These are phyloP conservation scores for Selaginella moellendorffii DNA, from an alignment of 75 land plant species.

Conservation along the genomic window DNA sequence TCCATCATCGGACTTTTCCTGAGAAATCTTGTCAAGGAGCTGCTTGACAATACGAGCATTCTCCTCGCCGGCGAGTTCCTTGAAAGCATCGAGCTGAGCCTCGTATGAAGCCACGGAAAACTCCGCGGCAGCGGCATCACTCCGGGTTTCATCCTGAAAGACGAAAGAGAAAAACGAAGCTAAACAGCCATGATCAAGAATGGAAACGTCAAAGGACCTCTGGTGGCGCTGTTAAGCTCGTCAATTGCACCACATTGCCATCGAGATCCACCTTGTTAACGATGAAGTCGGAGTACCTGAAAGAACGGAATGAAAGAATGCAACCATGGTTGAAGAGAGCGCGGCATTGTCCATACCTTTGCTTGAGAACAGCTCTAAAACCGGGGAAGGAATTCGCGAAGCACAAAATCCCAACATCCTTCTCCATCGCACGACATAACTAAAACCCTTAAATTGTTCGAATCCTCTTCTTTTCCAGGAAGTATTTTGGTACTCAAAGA, in stretches of 20 bases:
- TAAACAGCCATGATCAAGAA: background rate
- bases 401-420: constrained; percentile 50
- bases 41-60: constrained; percentile 45
- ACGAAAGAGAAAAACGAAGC: background rate
- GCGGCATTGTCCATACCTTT: no score
- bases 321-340: background rate
- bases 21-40: constrained; percentile 33
- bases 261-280: constrained; percentile 74
- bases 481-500: no score
- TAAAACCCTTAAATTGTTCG: no score
- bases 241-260: constrained; percentile 56
- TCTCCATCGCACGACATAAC: constrained; percentile 16
- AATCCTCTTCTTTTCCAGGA: no score
- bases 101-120: constrained; percentile 9
- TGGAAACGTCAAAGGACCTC: constrained; percentile 20
- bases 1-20: constrained; percentile 20
- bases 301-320: no score
- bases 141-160: background rate
- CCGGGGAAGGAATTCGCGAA: constrained; percentile 51
- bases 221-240: constrained; percentile 44
- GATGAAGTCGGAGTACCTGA: constrained; percentile 85
- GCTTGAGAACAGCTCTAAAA: constrained; percentile 68
- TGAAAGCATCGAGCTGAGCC: constrained; percentile 41
- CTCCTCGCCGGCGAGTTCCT: constrained; percentile 43
- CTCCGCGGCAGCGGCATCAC: background rate